Evolutionary conservation across 2,329 filamentous ascomycete species (phyloP), one percentile per base, ranked within the genome.

Genomic region (Diplodia intermedia): DNA sequence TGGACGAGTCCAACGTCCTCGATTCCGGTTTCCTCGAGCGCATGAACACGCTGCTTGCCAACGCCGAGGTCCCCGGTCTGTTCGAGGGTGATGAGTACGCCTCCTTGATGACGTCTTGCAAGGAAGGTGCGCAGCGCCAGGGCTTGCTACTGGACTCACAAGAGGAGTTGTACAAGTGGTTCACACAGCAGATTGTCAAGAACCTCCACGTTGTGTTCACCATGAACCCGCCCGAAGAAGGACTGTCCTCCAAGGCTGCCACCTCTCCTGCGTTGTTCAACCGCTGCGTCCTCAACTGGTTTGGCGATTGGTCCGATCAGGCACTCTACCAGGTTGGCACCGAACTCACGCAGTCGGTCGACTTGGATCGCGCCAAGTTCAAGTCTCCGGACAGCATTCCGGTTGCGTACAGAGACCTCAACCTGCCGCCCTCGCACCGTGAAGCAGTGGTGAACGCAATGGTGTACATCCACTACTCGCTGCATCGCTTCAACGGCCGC

Each of bases 101-200:
- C 18, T 92, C 95, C n/a, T 84, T 99, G 71, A 98, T 99, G 95
- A 99, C 96, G 31, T 93, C 94, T 67, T 99, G 96, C 84, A 98
- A 97, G 79, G 95, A 99, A 82, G 96, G 95, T 69, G 94, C 95
- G 23, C 95, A 99, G 79, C 90, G 94, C 70, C 95, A 99, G 82
- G 95, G 95, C 57, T 86, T 98, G 69, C 89, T 98, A 69, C 87
- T 99, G 1, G 95, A 99, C 81, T 98, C 95, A 1, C 94, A 97
- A 73, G 96, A 99, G 82, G 95, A 99, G 80, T 85, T 99, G n/a
- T 99, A 99, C 86, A 98, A 98, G 82, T 99, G 95, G 95, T 99
- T 99, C 82, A 99, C 96, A 0, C 92, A 97, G 75, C 95, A 99
- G 79, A 98, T 99, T 75, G 92, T 99, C 78, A 97, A 97, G 84